These are phyloP conservation scores for Kodamaea neixiangensis DNA, from an alignment of 805 yeast genomes.

Conservation along the genomic window DNA sequence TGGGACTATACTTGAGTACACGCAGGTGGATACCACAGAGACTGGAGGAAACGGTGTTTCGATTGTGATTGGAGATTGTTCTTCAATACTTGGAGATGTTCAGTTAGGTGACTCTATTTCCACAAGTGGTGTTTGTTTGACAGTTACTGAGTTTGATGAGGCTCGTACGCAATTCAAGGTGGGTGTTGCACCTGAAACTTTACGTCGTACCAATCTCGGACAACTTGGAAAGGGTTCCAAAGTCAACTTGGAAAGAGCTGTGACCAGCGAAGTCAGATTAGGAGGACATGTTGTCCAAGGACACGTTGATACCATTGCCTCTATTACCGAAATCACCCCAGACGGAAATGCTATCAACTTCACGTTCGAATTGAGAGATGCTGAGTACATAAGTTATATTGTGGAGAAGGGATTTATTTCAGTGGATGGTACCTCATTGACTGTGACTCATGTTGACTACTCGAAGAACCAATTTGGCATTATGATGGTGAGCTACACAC, in stretches of 20 bases:
- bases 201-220: constrained; percentile 78
- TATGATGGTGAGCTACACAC: constrained; percentile 92
- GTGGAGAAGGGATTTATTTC: constrained; percentile 96
- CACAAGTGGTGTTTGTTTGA: constrained; percentile 86
- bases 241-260: constrained; percentile 93
- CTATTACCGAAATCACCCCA: constrained; percentile 48
- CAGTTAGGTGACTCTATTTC: constrained; percentile 94
- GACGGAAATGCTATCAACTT: constrained; percentile 80
- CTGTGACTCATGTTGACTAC: constrained; percentile 79
- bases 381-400: constrained; percentile 63
- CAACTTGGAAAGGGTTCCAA: constrained; percentile 53
- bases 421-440: constrained; percentile 90
- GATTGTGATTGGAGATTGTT: constrained; percentile 62
- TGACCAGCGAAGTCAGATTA: constrained; percentile 75
- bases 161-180: constrained; percentile 65
- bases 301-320: constrained; percentile 89
- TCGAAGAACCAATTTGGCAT: constrained; percentile 61
- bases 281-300: constrained; percentile 99
- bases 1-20: constrained; percentile 61
- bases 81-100: constrained; percentile 68
- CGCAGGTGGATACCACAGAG: constrained; percentile 45
- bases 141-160: constrained; percentile 78
- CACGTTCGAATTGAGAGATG: constrained; percentile 71
- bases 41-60: constrained; percentile 78
- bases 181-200: constrained; percentile 91